phyloP scores from a whole-genome alignment of 805 yeast genomes.

The Yarrowia yakushimensis region DNA sequence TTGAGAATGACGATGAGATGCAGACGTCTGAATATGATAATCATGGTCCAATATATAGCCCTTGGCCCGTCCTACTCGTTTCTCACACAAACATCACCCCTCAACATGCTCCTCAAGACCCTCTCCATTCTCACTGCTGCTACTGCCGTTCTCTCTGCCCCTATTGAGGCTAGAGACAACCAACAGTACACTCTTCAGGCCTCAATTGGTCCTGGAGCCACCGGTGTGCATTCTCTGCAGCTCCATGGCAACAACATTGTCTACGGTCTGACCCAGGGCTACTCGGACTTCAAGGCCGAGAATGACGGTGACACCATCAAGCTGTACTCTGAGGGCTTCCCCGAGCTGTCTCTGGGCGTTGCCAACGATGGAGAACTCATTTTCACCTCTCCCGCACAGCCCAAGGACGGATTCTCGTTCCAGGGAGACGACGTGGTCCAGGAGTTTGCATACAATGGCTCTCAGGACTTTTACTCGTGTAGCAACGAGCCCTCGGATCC shows the following conservation, averaged over 20 bases:
- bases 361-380: not conserved
- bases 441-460: not conserved
- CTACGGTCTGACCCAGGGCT: constrained; percentile 4
- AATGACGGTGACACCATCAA: not conserved
- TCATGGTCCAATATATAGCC: too few relatives aligned
- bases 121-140: not conserved
- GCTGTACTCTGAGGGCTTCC: not conserved
- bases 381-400: not conserved
- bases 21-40: too few relatives aligned
- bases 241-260: not conserved
- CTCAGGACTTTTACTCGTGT: not conserved
- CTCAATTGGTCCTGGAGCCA: not conserved
- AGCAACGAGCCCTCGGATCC: not conserved
- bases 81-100: not conserved
- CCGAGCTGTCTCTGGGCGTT: not conserved
- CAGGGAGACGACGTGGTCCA: not conserved
- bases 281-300: not conserved
- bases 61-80: too few relatives aligned
- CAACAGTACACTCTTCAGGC: not conserved
- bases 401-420: not conserved
- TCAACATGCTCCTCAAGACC: constrained; percentile 6
- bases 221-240: not conserved
- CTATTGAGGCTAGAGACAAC: not conserved
- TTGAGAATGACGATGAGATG: too few relatives aligned
- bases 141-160: not conserved